Evolutionary conservation across 495 filamentous ascomycete genomes (phyloP).

Genomic region (Hypoxylon fragiforme): DNA sequence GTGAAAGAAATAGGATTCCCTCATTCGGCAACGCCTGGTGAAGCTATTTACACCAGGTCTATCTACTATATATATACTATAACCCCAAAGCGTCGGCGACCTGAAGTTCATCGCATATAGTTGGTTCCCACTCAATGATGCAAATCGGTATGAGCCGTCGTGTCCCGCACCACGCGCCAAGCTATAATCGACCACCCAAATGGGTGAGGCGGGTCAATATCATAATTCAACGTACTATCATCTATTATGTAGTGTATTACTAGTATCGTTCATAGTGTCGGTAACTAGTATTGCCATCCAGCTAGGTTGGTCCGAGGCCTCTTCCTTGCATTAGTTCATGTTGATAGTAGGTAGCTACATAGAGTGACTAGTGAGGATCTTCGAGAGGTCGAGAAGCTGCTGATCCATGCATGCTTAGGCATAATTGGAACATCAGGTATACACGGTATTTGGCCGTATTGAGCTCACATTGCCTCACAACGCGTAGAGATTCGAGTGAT

Average conservation of each 20-base stretch:
- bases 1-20: constrained; percentile 1
- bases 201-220: constrained; percentile 2
- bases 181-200: constrained; percentile 3
- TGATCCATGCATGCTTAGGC: too few relatives aligned
- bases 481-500: too few relatives aligned
- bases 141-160: constrained; percentile 16
- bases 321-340: background rate
- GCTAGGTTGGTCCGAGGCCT: background rate
- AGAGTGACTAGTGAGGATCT: background rate
- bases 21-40: background rate
- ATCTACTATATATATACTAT: too few relatives aligned
- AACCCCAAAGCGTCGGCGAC: constrained; percentile 8
- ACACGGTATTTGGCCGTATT: too few relatives aligned
- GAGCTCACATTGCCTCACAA: too few relatives aligned
- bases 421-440: constrained; percentile 5
- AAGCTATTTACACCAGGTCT: too few relatives aligned
- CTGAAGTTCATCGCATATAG: constrained; percentile 3
- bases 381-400: constrained; percentile 10
- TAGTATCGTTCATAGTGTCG: too few relatives aligned
- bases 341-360: background rate
- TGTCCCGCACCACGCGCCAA: constrained; percentile 15
- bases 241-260: constrained; percentile 2
- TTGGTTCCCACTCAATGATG: constrained; percentile 25
- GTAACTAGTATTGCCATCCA: background rate
- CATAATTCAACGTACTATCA: constrained; percentile 1